phyloP scores from a whole-genome alignment of 148 eudicot genomes.

The Hydrangea macrophylla region DNA sequence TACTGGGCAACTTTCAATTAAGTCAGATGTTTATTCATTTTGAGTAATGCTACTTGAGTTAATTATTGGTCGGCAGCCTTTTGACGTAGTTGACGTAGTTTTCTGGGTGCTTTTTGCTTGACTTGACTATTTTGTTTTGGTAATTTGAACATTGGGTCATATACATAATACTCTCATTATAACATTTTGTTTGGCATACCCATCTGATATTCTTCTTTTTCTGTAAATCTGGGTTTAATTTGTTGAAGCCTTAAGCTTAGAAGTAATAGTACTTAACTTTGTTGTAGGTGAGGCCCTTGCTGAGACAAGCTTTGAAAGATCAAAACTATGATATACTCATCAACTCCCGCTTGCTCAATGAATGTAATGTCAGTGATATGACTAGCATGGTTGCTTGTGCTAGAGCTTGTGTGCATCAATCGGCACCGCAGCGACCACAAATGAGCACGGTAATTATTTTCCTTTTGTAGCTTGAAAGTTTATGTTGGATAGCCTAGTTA shows the following conservation, averaged over 20 bases:
- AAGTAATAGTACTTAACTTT: neutral
- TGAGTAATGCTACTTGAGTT: constrained; percentile 88
- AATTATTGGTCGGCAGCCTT: constrained; percentile 88
- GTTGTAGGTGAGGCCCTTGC: constrained; percentile 85
- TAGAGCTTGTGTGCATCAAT: constrained; percentile 91
- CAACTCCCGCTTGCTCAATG: constrained; percentile 49
- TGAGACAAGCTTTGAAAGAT: constrained; percentile 78
- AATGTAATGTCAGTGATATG: constrained; percentile 65
- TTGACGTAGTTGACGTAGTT: constrained; percentile 66
- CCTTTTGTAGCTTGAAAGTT: too few species aligned
- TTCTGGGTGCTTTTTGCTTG: constrained; percentile 63
- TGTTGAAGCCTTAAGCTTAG: neutral
- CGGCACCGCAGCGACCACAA: constrained; percentile 77
- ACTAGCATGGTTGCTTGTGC: constrained; percentile 95
- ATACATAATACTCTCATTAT: neutral
- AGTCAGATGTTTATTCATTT: constrained; percentile 93
- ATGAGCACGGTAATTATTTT: constrained; percentile 84
- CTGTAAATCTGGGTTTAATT: neutral
- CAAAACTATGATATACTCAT: constrained; percentile 66
- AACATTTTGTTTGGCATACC: too few species aligned
- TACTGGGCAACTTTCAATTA: constrained; percentile 86
- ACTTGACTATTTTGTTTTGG: too few species aligned
- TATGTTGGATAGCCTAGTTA: too few species aligned
- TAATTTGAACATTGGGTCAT: too few species aligned
- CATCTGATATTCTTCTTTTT: too few species aligned